Evolutionary conservation across 225 moss, liverwort and hornwort species (phyloP).

Genomic region (Antitrichia curtipendula): DNA sequence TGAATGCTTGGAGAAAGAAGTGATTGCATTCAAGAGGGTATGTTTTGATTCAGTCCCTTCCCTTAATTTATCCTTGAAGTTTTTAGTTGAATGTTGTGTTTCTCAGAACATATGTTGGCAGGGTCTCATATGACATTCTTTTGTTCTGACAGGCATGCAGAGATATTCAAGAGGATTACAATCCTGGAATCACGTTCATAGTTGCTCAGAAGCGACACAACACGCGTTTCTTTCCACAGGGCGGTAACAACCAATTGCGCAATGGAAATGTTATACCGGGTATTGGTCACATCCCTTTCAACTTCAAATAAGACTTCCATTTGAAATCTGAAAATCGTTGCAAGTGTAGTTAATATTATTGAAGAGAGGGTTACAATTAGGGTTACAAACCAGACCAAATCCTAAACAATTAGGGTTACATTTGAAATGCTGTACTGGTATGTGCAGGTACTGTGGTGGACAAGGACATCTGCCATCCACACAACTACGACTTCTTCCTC

Average conservation of each 20-base stretch:
- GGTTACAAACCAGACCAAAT: background rate
- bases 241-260: background rate
- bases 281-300: background rate
- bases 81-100: background rate
- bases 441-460: slow-evolving; percentile 80
- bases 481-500: slow-evolving; percentile 82
- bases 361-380: background rate
- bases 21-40: slow-evolving; percentile 64
- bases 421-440: background rate
- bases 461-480: slow-evolving; percentile 77
- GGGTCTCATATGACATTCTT: background rate
- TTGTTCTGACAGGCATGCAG: slow-evolving; percentile 32
- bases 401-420: background rate
- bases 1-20: slow-evolving; percentile 67
- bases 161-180: slow-evolving; percentile 40
- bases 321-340: background rate
- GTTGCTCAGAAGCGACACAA: slow-evolving; percentile 92
- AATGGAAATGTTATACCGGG: slow-evolving; percentile 79
- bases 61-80: background rate
- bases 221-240: slow-evolving; percentile 75
- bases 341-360: background rate
- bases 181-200: slow-evolving; percentile 67
- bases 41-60: background rate
- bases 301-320: background rate
- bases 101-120: background rate